phyloP scores from a whole-genome alignment of 129 eudicot species.

The Pittosporum tobira region DNA sequence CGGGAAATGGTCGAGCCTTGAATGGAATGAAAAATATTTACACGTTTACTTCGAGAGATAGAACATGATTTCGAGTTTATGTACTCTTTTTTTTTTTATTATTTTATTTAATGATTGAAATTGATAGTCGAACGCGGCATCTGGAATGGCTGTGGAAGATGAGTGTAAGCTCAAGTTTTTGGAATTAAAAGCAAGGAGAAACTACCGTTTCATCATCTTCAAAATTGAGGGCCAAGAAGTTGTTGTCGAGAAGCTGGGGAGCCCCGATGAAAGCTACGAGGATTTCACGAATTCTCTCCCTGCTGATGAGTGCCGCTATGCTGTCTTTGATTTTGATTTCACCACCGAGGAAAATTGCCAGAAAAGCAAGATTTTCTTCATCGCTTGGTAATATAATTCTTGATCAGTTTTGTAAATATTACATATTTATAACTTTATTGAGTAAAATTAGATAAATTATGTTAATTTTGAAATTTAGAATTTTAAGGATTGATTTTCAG shows the following conservation, averaged over 20 bases:
- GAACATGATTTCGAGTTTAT: constrained; percentile 1
- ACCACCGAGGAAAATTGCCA: constrained; percentile 79
- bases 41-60: background rate
- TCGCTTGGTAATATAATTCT: constrained; percentile 62
- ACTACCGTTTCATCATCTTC: constrained; percentile 56
- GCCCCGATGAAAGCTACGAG: constrained; percentile 54
- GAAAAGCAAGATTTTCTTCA: constrained; percentile 88
- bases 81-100: background rate
- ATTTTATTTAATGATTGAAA: constrained; percentile 12
- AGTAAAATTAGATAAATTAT: background rate
- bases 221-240: constrained; percentile 67
- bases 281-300: constrained; percentile 76
- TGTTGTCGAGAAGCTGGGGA: constrained; percentile 73
- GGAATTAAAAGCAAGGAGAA: constrained; percentile 67
- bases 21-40: background rate
- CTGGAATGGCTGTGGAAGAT: constrained; percentile 87
- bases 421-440: background rate
- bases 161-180: constrained; percentile 80
- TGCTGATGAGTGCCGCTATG: constrained; percentile 85
- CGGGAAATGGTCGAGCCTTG: too few species aligned
- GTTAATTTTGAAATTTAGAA: too few species aligned
- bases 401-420: too few species aligned
- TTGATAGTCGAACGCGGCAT: constrained; percentile 74
- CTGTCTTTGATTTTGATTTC: constrained; percentile 79
- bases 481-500: too few species aligned